Conservation (phyloP, 148 eudicot species). For the Dianthus caryophyllus region DNA sequence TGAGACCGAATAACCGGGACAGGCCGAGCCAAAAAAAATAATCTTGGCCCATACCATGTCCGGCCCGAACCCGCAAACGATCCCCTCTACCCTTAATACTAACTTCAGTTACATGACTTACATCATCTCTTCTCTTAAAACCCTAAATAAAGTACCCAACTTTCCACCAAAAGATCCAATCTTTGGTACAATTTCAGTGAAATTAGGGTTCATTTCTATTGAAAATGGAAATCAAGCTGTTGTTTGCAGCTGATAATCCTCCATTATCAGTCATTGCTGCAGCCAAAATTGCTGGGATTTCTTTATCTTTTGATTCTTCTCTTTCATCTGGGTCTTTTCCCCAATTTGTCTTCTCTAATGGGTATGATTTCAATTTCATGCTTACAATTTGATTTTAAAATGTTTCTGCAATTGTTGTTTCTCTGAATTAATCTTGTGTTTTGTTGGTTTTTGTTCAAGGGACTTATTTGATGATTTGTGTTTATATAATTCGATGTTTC, state of each 20-base stretch:
- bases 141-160: not conserved
- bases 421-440: not conserved
- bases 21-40: too few relatives aligned
- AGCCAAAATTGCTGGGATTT: conserved; percentile 44
- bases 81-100: too few relatives aligned
- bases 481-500: too few relatives aligned
- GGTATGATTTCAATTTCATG: conserved; percentile 32
- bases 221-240: conserved; percentile 50
- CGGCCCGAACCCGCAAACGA: too few relatives aligned
- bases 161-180: not conserved
- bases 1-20: too few relatives aligned
- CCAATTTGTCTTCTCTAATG: conserved; percentile 39
- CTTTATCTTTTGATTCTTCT: conserved; percentile 37
- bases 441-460: not conserved
- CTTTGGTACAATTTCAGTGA: not conserved
- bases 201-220: too few relatives aligned
- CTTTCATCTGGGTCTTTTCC: conserved; percentile 59
- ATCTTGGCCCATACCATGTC: too few relatives aligned
- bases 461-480: too few relatives aligned
- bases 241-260: conserved; percentile 54
- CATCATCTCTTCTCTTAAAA: not conserved
- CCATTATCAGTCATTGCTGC: conserved; percentile 62
- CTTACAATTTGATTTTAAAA: not conserved
- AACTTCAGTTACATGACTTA: too few relatives aligned
- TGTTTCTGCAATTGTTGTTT: not conserved